A percentile compares a stretch with the other conserved stretches of the same genome.
These are phyloP conservation scores for Termitomyces sp. DNA, from an alignment of 768 basidiomycete species.

Conservation along the genomic window DNA sequence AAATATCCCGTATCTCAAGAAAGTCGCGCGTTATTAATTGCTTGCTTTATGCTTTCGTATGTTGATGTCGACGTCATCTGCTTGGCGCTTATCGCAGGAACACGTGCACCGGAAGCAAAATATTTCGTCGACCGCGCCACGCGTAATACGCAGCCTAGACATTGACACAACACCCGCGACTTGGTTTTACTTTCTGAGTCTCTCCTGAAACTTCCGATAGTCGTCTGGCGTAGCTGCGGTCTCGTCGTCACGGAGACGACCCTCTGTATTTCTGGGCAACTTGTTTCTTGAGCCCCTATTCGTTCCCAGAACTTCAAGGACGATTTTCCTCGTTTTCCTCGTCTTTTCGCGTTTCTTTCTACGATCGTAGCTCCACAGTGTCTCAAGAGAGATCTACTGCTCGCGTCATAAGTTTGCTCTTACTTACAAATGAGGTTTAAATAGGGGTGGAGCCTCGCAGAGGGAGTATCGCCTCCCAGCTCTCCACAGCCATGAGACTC, in stretches of 20 bases:
- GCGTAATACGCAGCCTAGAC: conserved; percentile 3
- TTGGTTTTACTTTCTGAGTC: conserved; percentile 6
- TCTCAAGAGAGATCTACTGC: conserved; percentile 2
- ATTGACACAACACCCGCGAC: conserved; percentile 7
- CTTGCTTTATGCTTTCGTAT: too few relatives aligned
- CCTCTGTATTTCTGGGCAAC: neutral
- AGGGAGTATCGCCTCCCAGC: neutral
- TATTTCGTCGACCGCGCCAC: neutral
- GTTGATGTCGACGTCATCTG: neutral
- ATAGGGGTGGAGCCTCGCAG: conserved; percentile 7
- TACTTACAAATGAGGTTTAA: conserved; percentile 10
- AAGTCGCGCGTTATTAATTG: neutral
- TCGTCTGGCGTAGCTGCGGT: neutral
- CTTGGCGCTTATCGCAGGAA: neutral
- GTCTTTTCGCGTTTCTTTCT: neutral
- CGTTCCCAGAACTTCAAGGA: neutral
- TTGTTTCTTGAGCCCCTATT: neutral
- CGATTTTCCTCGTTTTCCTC: neutral
- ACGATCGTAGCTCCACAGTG: conserved; percentile 6
- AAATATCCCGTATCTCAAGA: neutral
- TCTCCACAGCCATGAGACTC: conserved; percentile 8
- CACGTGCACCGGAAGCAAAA: conserved; percentile 2
- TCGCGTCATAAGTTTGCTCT: conserved; percentile 5
- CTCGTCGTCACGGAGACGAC: neutral
- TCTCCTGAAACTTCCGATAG: neutral